Evolutionary conservation across 108 stramenopile species (phyloP).

Genomic region (Skeletonema menzelii): DNA sequence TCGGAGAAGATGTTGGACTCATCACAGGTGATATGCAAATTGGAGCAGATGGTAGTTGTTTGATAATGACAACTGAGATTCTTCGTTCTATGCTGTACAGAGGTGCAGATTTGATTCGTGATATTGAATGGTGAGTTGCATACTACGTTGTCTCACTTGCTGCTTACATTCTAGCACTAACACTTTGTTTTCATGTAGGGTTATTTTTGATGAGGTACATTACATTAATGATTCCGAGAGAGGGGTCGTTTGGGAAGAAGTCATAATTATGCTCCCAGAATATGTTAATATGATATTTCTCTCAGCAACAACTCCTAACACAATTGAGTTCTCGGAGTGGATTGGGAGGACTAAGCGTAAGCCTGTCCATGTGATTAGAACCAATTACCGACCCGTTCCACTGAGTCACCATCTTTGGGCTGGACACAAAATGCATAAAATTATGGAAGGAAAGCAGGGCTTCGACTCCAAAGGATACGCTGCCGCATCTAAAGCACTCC

Average conservation of each 20-base stretch:
- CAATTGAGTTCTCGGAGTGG: constrained; percentile 96
- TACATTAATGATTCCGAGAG: constrained; percentile 92
- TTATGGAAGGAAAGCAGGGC: constrained; percentile 81
- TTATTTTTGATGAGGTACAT: constrained; percentile 93
- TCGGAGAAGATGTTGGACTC: constrained; percentile 86
- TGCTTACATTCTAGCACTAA: background rate
- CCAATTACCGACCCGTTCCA: constrained; percentile 93
- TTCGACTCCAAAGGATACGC: constrained; percentile 78
- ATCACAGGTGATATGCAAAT: constrained; percentile 90
- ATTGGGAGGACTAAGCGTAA: constrained; percentile 90
- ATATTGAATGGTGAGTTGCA: constrained; percentile 53
- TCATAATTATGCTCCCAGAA: constrained; percentile 95
- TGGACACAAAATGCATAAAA: constrained; percentile 77
- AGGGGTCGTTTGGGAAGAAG: constrained; percentile 95
- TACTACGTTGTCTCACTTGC: background rate
- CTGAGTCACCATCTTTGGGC: constrained; percentile 91
- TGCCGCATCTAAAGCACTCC: constrained; percentile 72
- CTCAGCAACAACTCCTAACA: constrained; percentile 97
- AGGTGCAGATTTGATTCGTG: constrained; percentile 85
- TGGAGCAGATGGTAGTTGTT: constrained; percentile 73
- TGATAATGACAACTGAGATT: constrained; percentile 97
- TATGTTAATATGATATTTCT: constrained; percentile 94
- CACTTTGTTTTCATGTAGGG: constrained; percentile 48
- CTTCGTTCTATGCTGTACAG: constrained; percentile 90
- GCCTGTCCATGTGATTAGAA: constrained; percentile 91